Evolutionary conservation across 208 protist genomes (phyloP), one percentile per base, ranked within the genome.

Genomic region (Leishmania aethiopica): DNA sequence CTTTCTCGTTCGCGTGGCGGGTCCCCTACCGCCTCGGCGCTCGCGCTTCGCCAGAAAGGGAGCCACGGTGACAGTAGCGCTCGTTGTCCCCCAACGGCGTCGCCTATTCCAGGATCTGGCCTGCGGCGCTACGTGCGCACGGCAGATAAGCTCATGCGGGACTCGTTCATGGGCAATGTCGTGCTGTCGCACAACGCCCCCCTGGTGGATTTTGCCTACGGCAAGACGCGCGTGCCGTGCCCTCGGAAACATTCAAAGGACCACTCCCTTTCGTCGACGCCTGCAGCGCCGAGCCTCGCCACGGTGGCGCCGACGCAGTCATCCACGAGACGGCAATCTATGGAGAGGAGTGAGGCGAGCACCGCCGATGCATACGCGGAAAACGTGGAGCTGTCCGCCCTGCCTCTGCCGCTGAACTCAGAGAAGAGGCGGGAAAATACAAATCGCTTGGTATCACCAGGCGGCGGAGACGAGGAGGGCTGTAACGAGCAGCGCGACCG

Each of bases 111-210:
- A 2, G 86, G 86, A 6, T 83, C 86, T n/a, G 59, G 74, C 35
- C 62, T 89, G 62, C 82, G 86, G 42, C 79, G 67, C 70, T 86
- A 86, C 82, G 81, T 89, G 55, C 81, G 86, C 66, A 75, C 55
- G 2, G 86, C 77, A 37, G 86, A 86, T 81, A 67, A 79, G 85
- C 69, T 84, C 32, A 75, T 88, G 78, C 79, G 80, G 22, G 78
- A 83, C 45, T 88, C 81, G 51, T 82, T 84, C 55, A 73, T 86
- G 2, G 83, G 83, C 45, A 86, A 55, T 51, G 78, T 71, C 10
- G 83, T 83, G 40, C 28, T 81, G 47, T 75, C 82, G 72, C 64
- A 77, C 80, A 82, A 84, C 47, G 71, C 80, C 59, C 81, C 84
- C 3, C 15, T 84, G 19, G 28, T 81, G 5, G 51, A 83, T 57